These are phyloP conservation scores for Cyberlindnera meyerae DNA, from an alignment of 805 yeast genomes.

Conservation along the genomic window DNA sequence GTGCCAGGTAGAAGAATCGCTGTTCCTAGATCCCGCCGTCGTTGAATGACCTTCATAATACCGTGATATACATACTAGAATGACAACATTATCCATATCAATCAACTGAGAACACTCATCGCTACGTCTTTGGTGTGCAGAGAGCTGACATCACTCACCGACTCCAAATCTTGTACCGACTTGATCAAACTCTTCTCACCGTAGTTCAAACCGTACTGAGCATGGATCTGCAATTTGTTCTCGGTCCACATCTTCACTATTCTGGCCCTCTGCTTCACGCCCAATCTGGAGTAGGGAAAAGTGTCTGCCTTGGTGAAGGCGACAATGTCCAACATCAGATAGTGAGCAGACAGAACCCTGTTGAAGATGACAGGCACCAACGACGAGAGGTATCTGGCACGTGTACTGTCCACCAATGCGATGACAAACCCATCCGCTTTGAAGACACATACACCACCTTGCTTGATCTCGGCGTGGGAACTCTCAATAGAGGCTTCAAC, in stretches of 20 bases:
- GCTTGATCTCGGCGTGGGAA: conserved; percentile 38
- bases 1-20: too few relatives aligned
- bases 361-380: conserved; percentile 81
- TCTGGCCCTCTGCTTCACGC: conserved; percentile 69
- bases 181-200: conserved; percentile 65
- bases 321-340: conserved; percentile 75
- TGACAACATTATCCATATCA: not conserved
- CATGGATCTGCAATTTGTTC: conserved; percentile 38
- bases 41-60: too few relatives aligned
- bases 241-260: conserved; percentile 54
- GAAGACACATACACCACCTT: conserved; percentile 66
- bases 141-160: conserved; percentile 8
- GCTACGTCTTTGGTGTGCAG: conserved; percentile 8
- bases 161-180: conserved; percentile 42
- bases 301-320: conserved; percentile 65
- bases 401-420: conserved; percentile 61
- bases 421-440: conserved; percentile 79
- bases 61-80: too few relatives aligned
- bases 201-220: conserved; percentile 51
- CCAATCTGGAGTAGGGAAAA: conserved; percentile 67
- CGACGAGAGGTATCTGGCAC: conserved; percentile 54
- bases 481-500: conserved; percentile 65
- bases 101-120: not conserved
- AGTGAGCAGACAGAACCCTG: conserved; percentile 73
- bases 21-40: too few relatives aligned